Base-by-base conservation (phyloP, 306 rosid genomes). In the Pachyrhizus erosus region DNA sequence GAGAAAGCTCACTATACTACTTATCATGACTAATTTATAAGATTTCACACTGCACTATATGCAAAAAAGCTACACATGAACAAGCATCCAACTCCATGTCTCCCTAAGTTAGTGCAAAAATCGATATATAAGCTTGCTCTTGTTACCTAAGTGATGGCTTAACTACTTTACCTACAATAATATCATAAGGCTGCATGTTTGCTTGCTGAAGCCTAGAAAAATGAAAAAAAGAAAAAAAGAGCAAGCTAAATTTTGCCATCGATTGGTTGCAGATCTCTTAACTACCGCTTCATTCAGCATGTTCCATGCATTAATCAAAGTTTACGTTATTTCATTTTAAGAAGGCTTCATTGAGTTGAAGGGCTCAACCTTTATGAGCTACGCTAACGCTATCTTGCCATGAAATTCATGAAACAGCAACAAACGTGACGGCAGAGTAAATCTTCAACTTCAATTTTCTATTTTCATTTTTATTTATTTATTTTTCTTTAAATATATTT, bases 11-110 rank as follows among this genome's bases (percentile, higher is more conserved):
- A 21, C 33, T 67, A 67, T 11, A 21, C 29, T 13, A 13, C 55
- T 69, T 42, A 40, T 23, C 33, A 39, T 68, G 43, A 70, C 55
- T 70, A 70, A 70, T 43, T 70, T 70, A 43, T 13, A 70, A 21
- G 55, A 43, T 48, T 48, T 72, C 77, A 72, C 14, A 48, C 45
- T 27, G 27, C 77, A 48, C n/a, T 1, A 0, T 9, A n/a, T 29
- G 29, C 18, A 18, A 51, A 51, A n/a, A 29, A 72, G 26, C n/a
- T 27, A 29, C n/a, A 51, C 14, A n/a, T 73, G 77, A 73, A 49
- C 77, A 29, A 51, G 5, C 27, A 26, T 48, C 62, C 24, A 49
- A 49, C 18, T 65, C 20, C 40, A 64, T 67, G 73, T 67, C 73
- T 67, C 73, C 27, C 15, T 9, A n/a, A 67, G 46, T 9, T n/a